Conservation (phyloP, 2,329 filamentous ascomycete genomes). For the Didymella arachidicola region DNA sequence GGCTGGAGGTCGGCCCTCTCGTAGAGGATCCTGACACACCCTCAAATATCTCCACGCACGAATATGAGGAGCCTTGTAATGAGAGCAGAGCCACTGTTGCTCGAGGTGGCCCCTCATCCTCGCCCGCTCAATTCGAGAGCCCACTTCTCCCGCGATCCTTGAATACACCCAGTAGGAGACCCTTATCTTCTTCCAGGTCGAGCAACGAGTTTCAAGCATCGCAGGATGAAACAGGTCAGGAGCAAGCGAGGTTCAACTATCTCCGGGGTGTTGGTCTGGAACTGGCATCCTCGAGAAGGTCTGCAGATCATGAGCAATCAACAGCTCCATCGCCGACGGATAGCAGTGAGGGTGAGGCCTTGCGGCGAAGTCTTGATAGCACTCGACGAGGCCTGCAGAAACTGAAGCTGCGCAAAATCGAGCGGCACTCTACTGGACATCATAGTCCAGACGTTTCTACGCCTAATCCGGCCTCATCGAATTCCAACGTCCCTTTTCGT, state of each 20-base stretch:
- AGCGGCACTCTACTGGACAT: background rate
- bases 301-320: background rate
- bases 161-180: background rate
- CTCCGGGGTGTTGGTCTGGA: background rate
- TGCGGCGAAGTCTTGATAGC: too few species aligned
- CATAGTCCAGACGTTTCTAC: background rate
- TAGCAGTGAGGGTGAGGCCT: background rate
- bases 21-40: too few species aligned
- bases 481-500: background rate
- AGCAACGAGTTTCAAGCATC: background rate
- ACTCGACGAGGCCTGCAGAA: background rate
- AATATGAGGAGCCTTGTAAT: background rate
- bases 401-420: background rate
- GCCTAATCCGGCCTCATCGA: background rate
- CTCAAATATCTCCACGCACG: too few species aligned
- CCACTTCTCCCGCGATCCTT: background rate
- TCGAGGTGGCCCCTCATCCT: background rate
- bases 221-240: background rate
- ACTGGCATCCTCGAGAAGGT: background rate
- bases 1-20: too few species aligned
- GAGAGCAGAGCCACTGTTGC: background rate
- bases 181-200: background rate
- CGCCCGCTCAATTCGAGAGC: background rate
- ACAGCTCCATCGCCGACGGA: background rate
- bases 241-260: background rate